Base-by-base conservation (phyloP, 805 yeast species). In the Ogataea dorogensis region DNA sequence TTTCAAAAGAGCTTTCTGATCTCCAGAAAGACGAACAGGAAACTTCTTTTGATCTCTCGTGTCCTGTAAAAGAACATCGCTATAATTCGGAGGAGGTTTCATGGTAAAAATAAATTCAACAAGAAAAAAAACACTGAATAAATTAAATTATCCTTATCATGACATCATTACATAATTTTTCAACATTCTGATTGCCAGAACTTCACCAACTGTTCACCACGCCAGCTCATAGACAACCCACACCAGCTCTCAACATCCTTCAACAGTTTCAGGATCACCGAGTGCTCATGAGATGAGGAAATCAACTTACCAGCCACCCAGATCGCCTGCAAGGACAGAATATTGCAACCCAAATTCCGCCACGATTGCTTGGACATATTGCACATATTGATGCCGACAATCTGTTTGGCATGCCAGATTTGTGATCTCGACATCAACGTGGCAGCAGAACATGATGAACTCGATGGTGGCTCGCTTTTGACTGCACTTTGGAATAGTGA, bases 351-450 rank as follows among this genome's bases (percentile, higher is more conserved):
- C 6, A 38, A 28, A 21, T 43, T 47, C 12, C 51, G 40, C 24
- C 41, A 23, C 18, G 38, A 38, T 22, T 41, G 42, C 5, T 29
- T 18, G 26, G 24, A 30, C 49, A 51, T 35, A 29, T 47, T 49
- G 36, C 47, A 42, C 14, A 51, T 20, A 24, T 47, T 51, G 21
- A 63, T 61, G 17, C 64, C 64, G 32, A 62, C 49, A 8, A 64
- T 63, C 37, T 62, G 68, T 36, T 64, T 64, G 4, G 69, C 68
- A 42, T 64, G 69, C 67, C 67, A 62, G 11, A 64, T 57, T 28
- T 59, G 55, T 2, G 68, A 59, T 33, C 48, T 43, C 5, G 46
- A 36, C 30, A 47, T 32, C 41, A 31, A 15, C 19, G 18, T 39
- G 24, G 43, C 29, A 14, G 12, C 24, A 7, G 22, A 20, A 13